Conservation (phyloP, 1,139 yeast genomes). For the Maudiozyma humilis region DNA sequence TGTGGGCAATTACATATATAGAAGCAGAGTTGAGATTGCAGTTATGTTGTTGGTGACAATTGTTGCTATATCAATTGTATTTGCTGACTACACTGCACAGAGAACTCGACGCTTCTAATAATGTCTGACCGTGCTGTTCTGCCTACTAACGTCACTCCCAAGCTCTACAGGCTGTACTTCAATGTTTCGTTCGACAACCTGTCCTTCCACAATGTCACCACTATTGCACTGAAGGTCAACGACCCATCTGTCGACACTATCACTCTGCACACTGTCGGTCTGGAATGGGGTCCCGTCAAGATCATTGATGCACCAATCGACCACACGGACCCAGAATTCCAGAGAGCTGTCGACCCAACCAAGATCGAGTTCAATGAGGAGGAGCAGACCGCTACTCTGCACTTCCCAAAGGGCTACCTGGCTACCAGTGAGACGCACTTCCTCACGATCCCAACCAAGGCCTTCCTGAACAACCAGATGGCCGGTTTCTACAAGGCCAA, state of each 20-base stretch:
- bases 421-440: constrained; percentile 29
- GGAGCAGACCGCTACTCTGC: constrained; percentile 56
- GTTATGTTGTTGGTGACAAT: too few relatives aligned
- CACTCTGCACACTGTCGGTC: constrained; percentile 50
- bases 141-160: constrained; percentile 61
- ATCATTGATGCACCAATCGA: background rate
- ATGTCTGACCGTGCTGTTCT: constrained; percentile 46
- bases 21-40: too few relatives aligned
- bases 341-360: background rate
- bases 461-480: constrained; percentile 68
- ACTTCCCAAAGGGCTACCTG: constrained; percentile 42
- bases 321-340: background rate
- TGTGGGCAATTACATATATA: too few relatives aligned
- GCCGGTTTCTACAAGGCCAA: constrained; percentile 79
- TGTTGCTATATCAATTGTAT: background rate
- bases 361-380: constrained; percentile 37
- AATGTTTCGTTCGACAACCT: constrained; percentile 65
- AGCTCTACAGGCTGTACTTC: constrained; percentile 56
- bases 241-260: constrained; percentile 31
- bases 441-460: constrained; percentile 52
- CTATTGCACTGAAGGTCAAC: constrained; percentile 52
- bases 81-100: background rate
- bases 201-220: constrained; percentile 58
- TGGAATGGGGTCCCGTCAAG: constrained; percentile 47
- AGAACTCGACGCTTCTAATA: background rate